A percentile compares a stretch with the other conserved stretches of the same genome.
Evolutionary conservation across 148 eudicot genomes (phyloP).

Genomic region (Suaeda aralocaspica): DNA sequence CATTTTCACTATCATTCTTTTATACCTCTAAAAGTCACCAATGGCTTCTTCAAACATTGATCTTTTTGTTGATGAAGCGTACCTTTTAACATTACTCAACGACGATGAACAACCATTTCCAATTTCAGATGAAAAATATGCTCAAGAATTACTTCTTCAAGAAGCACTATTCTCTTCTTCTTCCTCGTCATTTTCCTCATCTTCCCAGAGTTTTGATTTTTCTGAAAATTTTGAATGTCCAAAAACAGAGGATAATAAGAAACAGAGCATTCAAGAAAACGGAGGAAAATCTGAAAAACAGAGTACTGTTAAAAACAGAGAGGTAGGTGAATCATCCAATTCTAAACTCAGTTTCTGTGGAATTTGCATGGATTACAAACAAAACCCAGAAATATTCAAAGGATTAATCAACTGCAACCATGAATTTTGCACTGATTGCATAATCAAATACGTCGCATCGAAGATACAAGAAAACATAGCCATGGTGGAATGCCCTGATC

Average conservation of each 20-base stretch:
- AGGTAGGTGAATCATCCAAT: constrained; percentile 17
- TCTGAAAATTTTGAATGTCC: too few species aligned
- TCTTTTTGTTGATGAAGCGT: constrained; percentile 35
- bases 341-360: constrained; percentile 35
- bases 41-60: constrained; percentile 27
- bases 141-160: constrained; percentile 43
- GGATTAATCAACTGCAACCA: constrained; percentile 36
- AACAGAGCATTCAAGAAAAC: neutral
- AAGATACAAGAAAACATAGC: constrained; percentile 31
- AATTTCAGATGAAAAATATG: constrained; percentile 55
- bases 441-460: constrained; percentile 28
- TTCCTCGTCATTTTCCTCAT: neutral
- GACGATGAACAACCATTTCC: constrained; percentile 44
- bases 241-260: constrained; percentile 8
- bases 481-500: constrained; percentile 32
- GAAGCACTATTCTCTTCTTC: constrained; percentile 42
- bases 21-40: too few species aligned
- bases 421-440: constrained; percentile 45
- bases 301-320: neutral
- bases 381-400: constrained; percentile 31
- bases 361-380: constrained; percentile 58
- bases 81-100: constrained; percentile 41
- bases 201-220: too few species aligned
- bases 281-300: too few species aligned
- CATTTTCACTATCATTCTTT: too few species aligned